Evolutionary conservation across 176 grass and related monocot species (phyloP).

Genomic region (Paspalum vaginatum): DNA sequence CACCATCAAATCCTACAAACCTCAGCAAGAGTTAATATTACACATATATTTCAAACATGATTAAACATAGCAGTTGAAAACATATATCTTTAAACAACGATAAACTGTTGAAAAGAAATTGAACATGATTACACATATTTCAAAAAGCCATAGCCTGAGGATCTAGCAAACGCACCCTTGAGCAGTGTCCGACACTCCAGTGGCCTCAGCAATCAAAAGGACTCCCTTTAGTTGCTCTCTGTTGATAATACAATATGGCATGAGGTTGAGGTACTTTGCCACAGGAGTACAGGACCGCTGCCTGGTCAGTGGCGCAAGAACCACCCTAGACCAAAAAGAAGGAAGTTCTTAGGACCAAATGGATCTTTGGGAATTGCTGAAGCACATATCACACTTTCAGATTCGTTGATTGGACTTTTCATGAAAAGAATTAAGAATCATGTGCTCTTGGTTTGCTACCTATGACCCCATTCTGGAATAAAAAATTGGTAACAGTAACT

Average conservation of each 20-base stretch:
- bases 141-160: conserved; percentile 20
- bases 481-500: too few relatives aligned
- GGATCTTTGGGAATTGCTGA: conserved; percentile 23
- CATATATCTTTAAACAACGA: neutral
- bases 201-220: conserved; percentile 58
- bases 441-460: neutral
- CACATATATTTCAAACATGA: conserved; percentile 6
- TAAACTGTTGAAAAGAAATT: neutral
- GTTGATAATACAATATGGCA: conserved; percentile 56
- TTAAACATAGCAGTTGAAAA: too few relatives aligned
- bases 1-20: conserved; percentile 70
- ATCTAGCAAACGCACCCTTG: conserved; percentile 48
- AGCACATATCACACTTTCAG: neutral
- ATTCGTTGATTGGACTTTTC: neutral
- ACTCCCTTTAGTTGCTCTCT: conserved; percentile 51
- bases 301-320: conserved; percentile 72
- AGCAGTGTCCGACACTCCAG: conserved; percentile 67
- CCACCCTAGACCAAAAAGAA: conserved; percentile 34
- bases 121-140: neutral
- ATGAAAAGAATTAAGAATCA: neutral
- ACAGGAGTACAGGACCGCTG: conserved; percentile 43
- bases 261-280: conserved; percentile 51
- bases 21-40: too few relatives aligned
- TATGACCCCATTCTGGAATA: too few relatives aligned
- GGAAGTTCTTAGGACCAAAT: conserved; percentile 23